Evolutionary conservation across 2,329 filamentous ascomycete genomes (phyloP).

Genomic region (Corynespora cassiicola): DNA sequence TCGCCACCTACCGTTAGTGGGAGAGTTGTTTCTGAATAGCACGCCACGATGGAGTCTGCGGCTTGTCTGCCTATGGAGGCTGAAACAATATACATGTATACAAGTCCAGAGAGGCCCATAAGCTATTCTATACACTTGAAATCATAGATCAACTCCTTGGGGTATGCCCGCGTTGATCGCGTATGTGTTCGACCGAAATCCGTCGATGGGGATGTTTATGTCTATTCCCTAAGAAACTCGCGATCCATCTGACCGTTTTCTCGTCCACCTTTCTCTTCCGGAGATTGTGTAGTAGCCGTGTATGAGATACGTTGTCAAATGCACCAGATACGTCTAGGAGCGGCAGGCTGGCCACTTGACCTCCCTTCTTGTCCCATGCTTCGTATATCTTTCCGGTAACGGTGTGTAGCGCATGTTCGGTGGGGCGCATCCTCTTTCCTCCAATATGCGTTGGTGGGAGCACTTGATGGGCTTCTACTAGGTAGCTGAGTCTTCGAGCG

Average conservation of each 20-base stretch:
- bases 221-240: constrained; percentile 22
- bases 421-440: constrained; percentile 26
- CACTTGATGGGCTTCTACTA: constrained; percentile 21
- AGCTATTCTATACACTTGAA: too few species aligned
- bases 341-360: constrained; percentile 35
- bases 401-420: constrained; percentile 32
- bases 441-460: constrained; percentile 34
- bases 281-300: constrained; percentile 28
- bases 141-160: too few species aligned
- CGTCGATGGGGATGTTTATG: constrained; percentile 19
- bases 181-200: constrained; percentile 15
- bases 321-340: constrained; percentile 37
- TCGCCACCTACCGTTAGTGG: too few species aligned
- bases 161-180: constrained; percentile 30
- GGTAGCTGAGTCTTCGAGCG: constrained; percentile 18
- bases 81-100: too few species aligned
- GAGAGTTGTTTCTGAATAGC: too few species aligned
- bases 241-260: constrained; percentile 22
- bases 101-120: too few species aligned
- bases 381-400: constrained; percentile 30
- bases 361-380: constrained; percentile 19
- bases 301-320: constrained; percentile 34
- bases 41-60: too few species aligned
- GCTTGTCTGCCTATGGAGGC: too few species aligned
- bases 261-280: constrained; percentile 17